Percentiles rank a stretch among this genome's conserved stretches.
phyloP scores from a whole-genome alignment of 2,329 filamentous ascomycete species.

The Epichloe baconii region DNA sequence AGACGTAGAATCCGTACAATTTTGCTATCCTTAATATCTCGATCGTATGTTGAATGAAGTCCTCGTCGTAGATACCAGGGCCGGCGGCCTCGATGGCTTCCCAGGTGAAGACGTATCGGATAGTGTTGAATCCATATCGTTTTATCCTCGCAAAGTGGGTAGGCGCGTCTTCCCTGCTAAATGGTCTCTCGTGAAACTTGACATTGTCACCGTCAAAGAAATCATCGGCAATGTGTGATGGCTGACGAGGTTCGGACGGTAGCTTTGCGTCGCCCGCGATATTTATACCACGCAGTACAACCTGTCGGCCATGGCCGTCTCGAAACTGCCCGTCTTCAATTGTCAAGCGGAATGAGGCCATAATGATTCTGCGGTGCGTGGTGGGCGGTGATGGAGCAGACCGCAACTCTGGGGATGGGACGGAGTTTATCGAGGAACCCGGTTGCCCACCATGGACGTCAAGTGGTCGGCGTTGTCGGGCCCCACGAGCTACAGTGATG shows the following conservation, averaged over 20 bases:
- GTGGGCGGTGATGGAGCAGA: background rate
- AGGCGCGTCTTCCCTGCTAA: slow-evolving; percentile 69
- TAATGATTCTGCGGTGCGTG: slow-evolving; percentile 22
- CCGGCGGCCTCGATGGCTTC: slow-evolving; percentile 93
- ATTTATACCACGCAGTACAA: slow-evolving; percentile 88
- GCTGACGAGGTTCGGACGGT: slow-evolving; percentile 66
- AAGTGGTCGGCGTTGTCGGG: background rate
- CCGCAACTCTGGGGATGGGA: background rate
- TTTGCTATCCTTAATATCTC: slow-evolving; percentile 72
- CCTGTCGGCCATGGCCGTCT: slow-evolving; percentile 68
- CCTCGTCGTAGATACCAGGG: slow-evolving; percentile 84
- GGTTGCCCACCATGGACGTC: background rate
- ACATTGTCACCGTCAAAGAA: slow-evolving; percentile 93
- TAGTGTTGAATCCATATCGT: slow-evolving; percentile 88
- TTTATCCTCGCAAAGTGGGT: slow-evolving; percentile 76
- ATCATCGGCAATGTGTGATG: slow-evolving; percentile 61
- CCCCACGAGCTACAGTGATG: too few species aligned
- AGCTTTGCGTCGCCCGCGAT: slow-evolving; percentile 83
- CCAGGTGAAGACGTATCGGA: slow-evolving; percentile 96
- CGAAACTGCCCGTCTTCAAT: slow-evolving; percentile 81
- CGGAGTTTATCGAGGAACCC: background rate
- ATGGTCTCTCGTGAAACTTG: slow-evolving; percentile 78
- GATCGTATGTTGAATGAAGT: slow-evolving; percentile 86
- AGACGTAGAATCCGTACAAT: slow-evolving; percentile 85
- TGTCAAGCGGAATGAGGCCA: slow-evolving; percentile 63